phyloP scores from a whole-genome alignment of 495 filamentous ascomycete species.

The Penicillium crystallinum region DNA sequence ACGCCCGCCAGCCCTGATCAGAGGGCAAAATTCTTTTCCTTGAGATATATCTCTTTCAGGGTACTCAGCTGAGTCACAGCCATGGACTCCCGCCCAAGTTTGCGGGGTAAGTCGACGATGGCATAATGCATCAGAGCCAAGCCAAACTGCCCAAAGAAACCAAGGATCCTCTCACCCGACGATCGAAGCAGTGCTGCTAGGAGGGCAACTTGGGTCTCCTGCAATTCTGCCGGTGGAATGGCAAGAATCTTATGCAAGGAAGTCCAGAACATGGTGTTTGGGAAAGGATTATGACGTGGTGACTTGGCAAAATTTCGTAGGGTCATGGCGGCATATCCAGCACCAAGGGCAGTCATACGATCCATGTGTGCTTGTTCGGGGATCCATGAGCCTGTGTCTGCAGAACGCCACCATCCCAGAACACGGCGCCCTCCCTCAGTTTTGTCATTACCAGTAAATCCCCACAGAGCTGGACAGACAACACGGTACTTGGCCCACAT shows the following conservation, averaged over 20 bases:
- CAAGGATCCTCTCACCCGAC: constrained; percentile 64
- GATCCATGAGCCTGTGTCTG: constrained; percentile 50
- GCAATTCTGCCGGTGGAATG: constrained; percentile 59
- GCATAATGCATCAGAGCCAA: constrained; percentile 58
- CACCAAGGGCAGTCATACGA: constrained; percentile 77
- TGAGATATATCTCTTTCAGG: constrained; percentile 52
- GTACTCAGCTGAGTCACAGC: constrained; percentile 55
- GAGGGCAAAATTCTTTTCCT: constrained; percentile 53
- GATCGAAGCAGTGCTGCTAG: constrained; percentile 72
- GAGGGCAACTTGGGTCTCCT: constrained; percentile 71
- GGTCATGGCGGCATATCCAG: constrained; percentile 75
- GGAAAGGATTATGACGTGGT: constrained; percentile 66
- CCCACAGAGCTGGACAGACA: constrained; percentile 81
- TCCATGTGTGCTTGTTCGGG: constrained; percentile 65
- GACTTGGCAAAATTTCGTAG: constrained; percentile 74
- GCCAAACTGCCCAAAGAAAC: constrained; percentile 70
- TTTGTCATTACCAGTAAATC: constrained; percentile 69
- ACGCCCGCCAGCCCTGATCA: constrained; percentile 17
- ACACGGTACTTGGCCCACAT: constrained; percentile 81
- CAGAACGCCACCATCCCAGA: constrained; percentile 69
- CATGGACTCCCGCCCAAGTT: constrained; percentile 42
- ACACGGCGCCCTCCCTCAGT: constrained; percentile 60
- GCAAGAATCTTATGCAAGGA: constrained; percentile 67
- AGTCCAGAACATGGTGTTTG: constrained; percentile 75
- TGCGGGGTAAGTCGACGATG: constrained; percentile 61